phyloP scores from a whole-genome alignment of 331 rosid species.

The Pyracantha coccinea region DNA sequence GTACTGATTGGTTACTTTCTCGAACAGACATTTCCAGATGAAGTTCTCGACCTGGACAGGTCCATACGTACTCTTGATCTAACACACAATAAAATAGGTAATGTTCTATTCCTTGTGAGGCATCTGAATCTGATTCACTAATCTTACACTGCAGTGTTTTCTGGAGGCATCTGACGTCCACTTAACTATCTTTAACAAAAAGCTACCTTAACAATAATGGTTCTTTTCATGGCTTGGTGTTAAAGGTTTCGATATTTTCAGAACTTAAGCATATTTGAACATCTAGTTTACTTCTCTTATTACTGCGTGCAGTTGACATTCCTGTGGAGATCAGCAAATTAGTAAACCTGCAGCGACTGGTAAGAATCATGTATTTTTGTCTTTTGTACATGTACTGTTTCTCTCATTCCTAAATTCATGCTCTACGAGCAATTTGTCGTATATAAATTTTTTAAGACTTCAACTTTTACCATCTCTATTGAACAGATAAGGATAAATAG shows the following conservation, averaged over 20 bases:
- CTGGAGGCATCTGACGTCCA: background rate
- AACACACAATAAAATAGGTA: constrained; percentile 82
- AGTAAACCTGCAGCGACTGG: constrained; percentile 78
- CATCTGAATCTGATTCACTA: background rate
- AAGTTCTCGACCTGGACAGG: constrained; percentile 66
- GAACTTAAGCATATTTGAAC: background rate
- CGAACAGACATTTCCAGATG: constrained; percentile 75
- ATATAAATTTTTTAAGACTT: background rate
- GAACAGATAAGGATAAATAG: background rate
- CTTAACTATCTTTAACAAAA: background rate
- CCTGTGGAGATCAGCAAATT: constrained; percentile 76
- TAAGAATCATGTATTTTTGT: constrained; percentile 26
- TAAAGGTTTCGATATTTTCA: background rate
- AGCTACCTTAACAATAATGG: constrained; percentile 7
- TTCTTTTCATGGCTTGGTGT: constrained; percentile 1
- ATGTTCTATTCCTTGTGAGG: background rate
- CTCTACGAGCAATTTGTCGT: background rate
- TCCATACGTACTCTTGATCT: constrained; percentile 82
- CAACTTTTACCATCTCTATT: background rate
- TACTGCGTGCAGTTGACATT: constrained; percentile 58
- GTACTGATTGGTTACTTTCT: background rate
- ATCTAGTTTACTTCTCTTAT: background rate
- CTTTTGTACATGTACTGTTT: constrained; percentile 12
- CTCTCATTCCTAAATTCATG: background rate
- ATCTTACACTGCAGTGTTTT: background rate